A percentile compares a stretch with the other conserved stretches of the same genome.
phyloP scores from a whole-genome alignment of 1,284 basidiomycete genomes.

The Naganishia sp. region DNA sequence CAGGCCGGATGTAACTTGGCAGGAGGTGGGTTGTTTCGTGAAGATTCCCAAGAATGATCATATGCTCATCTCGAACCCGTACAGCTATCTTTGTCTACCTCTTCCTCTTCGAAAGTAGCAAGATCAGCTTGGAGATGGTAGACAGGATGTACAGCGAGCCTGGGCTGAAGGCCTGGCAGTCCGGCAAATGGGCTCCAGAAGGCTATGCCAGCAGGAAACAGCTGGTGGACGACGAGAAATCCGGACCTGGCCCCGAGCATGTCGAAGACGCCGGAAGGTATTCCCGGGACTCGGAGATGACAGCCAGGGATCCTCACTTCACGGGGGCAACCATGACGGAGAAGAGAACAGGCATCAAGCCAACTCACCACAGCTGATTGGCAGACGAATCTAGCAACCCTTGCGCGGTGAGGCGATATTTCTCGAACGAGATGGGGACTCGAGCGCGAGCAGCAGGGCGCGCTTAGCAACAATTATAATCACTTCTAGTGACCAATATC shows the following conservation, averaged over 20 bases:
- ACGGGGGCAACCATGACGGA: neutral
- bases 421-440: too few species aligned
- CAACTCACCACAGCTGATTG: neutral
- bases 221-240: slow-evolving; percentile 10
- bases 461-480: too few species aligned
- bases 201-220: slow-evolving; percentile 11
- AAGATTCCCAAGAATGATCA: neutral
- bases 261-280: neutral
- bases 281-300: slow-evolving; percentile 2
- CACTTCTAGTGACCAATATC: too few species aligned
- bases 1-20: slow-evolving; percentile 54
- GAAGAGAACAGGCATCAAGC: slow-evolving; percentile 1
- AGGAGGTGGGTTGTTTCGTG: slow-evolving; percentile 8
- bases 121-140: slow-evolving; percentile 69
- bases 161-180: slow-evolving; percentile 37
- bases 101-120: slow-evolving; percentile 74
- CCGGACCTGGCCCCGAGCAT: neutral
- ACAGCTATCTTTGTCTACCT: slow-evolving; percentile 63
- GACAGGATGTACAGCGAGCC: slow-evolving; percentile 52
- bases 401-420: too few species aligned
- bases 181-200: slow-evolving; percentile 34
- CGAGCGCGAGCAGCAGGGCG: too few species aligned
- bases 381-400: too few species aligned
- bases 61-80: neutral
- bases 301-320: neutral